These are phyloP conservation scores for Pleurotus sapidus DNA, from an alignment of 768 basidiomycete genomes.

Conservation along the genomic window DNA sequence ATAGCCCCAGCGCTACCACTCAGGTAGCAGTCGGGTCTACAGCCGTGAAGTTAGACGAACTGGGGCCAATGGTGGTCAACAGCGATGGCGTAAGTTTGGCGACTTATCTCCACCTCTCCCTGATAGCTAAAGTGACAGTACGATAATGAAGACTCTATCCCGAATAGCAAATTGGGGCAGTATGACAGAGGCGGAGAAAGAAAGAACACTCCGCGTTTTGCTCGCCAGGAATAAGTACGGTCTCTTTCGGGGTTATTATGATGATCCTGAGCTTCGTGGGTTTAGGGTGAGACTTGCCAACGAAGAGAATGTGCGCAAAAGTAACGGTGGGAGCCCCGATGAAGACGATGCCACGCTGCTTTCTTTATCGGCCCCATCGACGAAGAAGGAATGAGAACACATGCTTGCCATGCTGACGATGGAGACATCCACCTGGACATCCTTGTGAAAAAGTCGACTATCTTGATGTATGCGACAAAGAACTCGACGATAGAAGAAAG, in stretches of 20 bases:
- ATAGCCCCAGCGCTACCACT: conserved; percentile 1
- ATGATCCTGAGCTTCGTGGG: background rate
- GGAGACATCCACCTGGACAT: too few species aligned
- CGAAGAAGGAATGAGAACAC: too few species aligned
- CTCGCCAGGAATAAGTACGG: conserved; percentile 48
- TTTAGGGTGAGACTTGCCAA: conserved; percentile 3
- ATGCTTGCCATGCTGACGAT: too few species aligned
- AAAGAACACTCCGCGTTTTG: conserved; percentile 53
- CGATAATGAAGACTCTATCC: conserved; percentile 49
- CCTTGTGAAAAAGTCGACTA: too few species aligned
- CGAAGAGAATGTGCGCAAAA: background rate
- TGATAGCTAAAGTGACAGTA: background rate
- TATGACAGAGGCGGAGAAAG: conserved; percentile 54
- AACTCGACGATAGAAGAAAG: too few species aligned
- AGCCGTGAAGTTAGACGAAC: conserved; percentile 48
- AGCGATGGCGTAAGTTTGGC: conserved; percentile 51
- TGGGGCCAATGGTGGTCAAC: conserved; percentile 71
- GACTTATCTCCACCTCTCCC: background rate
- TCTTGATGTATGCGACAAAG: too few species aligned
- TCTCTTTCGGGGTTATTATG: background rate
- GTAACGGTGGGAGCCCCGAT: background rate
- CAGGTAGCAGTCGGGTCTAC: conserved; percentile 15
- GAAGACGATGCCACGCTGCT: background rate
- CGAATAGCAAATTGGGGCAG: conserved; percentile 64
- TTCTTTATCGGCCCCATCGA: background rate